Evolutionary conservation across 2,329 filamentous ascomycete species (phyloP).

Genomic region (Aphanoascus verrucosus): DNA sequence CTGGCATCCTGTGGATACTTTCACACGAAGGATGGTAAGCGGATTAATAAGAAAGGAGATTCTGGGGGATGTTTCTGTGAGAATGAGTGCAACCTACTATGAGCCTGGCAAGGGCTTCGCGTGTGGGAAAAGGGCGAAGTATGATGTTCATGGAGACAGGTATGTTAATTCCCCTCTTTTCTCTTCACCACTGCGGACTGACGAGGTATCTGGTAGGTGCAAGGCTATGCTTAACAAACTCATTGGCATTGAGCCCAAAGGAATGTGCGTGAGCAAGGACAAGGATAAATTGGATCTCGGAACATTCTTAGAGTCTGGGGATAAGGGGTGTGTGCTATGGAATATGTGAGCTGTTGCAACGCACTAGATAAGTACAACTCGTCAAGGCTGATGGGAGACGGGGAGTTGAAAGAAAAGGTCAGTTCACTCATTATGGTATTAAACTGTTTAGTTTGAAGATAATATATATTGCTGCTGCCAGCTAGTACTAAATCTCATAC

Average conservation of each 20-base stretch:
- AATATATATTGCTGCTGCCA: too few species aligned
- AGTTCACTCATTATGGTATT: too few species aligned
- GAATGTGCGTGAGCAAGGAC: background rate
- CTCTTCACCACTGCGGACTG: background rate
- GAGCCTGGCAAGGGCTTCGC: background rate
- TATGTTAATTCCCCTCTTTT: background rate
- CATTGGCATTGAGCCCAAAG: background rate
- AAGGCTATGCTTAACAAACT: conserved; percentile 5
- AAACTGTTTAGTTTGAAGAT: too few species aligned
- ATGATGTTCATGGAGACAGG: conserved; percentile 2
- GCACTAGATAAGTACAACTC: background rate
- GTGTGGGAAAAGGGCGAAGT: conserved; percentile 1
- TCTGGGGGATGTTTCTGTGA: background rate
- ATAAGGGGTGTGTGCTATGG: conserved; percentile 7
- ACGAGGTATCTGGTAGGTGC: background rate
- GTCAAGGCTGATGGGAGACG: too few species aligned
- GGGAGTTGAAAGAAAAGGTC: too few species aligned
- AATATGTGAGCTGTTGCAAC: conserved; percentile 2
- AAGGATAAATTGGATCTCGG: conserved; percentile 3
- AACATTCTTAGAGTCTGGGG: background rate
- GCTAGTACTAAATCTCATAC: too few species aligned
- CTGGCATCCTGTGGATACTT: background rate
- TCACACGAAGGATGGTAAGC: conserved; percentile 6
- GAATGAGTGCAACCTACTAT: background rate
- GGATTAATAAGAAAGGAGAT: background rate